phyloP scores from a whole-genome alignment of 164 flowering plant species.

The Chimonanthus salicifolius region DNA sequence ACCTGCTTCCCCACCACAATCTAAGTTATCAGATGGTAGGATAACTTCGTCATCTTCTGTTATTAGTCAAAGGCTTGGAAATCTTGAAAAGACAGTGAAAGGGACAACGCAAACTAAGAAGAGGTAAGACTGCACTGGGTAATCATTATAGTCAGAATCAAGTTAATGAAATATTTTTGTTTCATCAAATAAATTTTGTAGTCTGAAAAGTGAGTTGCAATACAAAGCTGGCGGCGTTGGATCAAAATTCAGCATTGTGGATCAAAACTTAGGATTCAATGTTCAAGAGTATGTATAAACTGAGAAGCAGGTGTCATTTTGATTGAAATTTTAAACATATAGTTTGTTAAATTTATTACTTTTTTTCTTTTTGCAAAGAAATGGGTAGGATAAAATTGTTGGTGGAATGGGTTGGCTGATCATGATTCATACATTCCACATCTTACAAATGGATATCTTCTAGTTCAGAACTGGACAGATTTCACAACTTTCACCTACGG shows the following conservation, averaged over 20 bases:
- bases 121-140: neutral
- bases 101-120: slow-evolving; percentile 11
- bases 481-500: no score
- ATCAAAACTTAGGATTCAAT: neutral
- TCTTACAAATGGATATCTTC: no score
- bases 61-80: slow-evolving; percentile 13
- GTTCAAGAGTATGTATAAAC: neutral
- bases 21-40: slow-evolving; percentile 1
- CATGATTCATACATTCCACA: no score
- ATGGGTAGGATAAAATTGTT: no score
- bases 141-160: neutral
- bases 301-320: neutral
- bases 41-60: slow-evolving; percentile 12
- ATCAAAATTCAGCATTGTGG: neutral
- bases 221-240: no score
- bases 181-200: neutral
- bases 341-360: no score
- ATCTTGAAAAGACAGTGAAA: slow-evolving; percentile 16
- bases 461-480: no score
- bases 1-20: slow-evolving; percentile 1
- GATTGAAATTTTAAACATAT: neutral
- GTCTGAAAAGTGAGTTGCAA: neutral
- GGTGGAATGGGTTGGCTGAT: no score
- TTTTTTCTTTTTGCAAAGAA: no score
- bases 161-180: neutral